These are phyloP conservation scores for Gossypium longicalyx DNA, from an alignment of 345 rosid species.

Conservation along the genomic window DNA sequence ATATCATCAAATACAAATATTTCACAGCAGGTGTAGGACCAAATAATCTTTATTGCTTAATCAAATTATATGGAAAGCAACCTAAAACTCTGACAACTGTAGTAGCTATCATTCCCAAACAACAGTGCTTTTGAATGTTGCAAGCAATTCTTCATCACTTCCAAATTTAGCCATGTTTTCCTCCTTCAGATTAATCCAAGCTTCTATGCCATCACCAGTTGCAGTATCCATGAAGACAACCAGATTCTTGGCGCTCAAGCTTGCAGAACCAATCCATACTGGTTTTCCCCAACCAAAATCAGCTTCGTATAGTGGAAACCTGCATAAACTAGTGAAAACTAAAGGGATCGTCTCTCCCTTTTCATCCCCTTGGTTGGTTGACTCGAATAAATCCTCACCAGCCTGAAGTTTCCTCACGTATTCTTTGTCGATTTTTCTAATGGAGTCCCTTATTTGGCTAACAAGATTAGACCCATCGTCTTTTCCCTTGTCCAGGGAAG, in stretches of 20 bases:
- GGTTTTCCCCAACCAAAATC: slow-evolving; percentile 15
- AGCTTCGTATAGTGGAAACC: slow-evolving; percentile 9
- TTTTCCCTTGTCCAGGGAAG: neutral
- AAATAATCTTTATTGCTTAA: too few relatives aligned
- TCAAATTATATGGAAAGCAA: too few relatives aligned
- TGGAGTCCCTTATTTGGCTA: slow-evolving; percentile 2
- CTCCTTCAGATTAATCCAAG: neutral
- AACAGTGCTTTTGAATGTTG: neutral
- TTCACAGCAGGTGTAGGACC: too few relatives aligned
- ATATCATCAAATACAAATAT: too few relatives aligned
- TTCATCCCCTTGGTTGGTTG: neutral
- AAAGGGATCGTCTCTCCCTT: neutral
- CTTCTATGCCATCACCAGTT: neutral
- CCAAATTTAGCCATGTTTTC: neutral
- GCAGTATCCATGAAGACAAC: slow-evolving; percentile 5
- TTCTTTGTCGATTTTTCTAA: neutral
- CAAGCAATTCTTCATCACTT: neutral
- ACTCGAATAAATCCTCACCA: neutral
- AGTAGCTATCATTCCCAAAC: too few relatives aligned
- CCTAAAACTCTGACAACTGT: too few relatives aligned
- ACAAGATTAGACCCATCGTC: neutral
- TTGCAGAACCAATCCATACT: neutral
- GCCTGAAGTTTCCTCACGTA: neutral
- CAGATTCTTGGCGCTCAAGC: neutral
- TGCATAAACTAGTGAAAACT: neutral